These are phyloP conservation scores for Ampelomyces quisqualis DNA, from an alignment of 2,329 filamentous ascomycete species.

Conservation along the genomic window DNA sequence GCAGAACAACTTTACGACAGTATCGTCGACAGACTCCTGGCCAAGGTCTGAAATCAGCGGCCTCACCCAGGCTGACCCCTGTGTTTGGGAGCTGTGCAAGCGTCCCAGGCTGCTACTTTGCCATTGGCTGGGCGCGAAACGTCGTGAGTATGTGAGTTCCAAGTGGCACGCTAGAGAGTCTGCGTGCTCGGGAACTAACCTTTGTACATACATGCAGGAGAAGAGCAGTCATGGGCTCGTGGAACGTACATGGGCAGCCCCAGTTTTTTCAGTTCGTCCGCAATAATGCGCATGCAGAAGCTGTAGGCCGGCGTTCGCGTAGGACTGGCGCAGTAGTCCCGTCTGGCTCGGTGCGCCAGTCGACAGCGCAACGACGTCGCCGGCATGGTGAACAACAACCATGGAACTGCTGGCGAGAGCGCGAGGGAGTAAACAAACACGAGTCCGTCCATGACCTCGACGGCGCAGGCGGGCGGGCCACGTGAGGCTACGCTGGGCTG, in stretches of 20 bases:
- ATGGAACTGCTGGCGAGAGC: slow-evolving; percentile 12
- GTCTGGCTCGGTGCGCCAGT: slow-evolving; percentile 13
- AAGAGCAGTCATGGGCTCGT: slow-evolving; percentile 7
- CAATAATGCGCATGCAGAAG: not conserved
- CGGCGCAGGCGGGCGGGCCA: no score
- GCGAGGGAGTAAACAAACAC: no score
- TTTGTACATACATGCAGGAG: slow-evolving; percentile 9
- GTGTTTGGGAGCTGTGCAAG: no score
- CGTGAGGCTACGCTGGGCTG: no score
- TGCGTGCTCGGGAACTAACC: no score
- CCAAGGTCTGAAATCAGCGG: no score
- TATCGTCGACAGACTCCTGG: not conserved
- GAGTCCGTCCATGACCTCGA: no score
- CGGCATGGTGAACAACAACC: no score
- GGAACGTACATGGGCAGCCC: slow-evolving; percentile 1
- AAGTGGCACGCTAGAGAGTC: slow-evolving; percentile 21
- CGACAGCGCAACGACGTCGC: no score
- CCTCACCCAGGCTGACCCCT: no score
- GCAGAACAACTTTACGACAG: slow-evolving; percentile 12
- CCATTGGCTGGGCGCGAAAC: slow-evolving; percentile 32
- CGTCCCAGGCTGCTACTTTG: no score
- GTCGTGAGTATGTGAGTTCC: slow-evolving; percentile 16
- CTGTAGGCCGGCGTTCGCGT: no score
- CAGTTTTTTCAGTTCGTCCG: slow-evolving; percentile 2
- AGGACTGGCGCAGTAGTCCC: slow-evolving; percentile 7